phyloP scores from a whole-genome alignment of 495 filamentous ascomycete species.

The Penicillium malachiteum region DNA sequence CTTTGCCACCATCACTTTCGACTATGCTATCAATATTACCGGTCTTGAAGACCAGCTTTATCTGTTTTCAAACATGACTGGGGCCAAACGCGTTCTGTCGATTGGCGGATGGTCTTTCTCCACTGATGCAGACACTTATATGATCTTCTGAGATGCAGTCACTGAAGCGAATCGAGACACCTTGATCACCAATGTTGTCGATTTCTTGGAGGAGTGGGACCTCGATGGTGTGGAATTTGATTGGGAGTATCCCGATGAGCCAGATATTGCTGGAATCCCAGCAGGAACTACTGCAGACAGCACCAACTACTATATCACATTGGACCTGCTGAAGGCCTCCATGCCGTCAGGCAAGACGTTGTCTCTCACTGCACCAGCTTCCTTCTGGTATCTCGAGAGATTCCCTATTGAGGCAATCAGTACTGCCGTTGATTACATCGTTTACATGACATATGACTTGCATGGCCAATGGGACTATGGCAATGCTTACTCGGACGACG shows the following conservation, averaged over 20 bases:
- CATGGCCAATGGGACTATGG: constrained; percentile 21
- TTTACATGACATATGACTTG: constrained; percentile 40
- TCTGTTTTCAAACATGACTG: no score
- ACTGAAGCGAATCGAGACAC: constrained; percentile 31
- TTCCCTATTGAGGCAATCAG: constrained; percentile 28
- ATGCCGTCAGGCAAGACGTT: neutral
- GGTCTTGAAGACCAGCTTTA: constrained; percentile 5
- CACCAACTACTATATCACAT: neutral
- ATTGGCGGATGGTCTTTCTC: constrained; percentile 51
- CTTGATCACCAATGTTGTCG: constrained; percentile 34
- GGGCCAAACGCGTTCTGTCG: constrained; percentile 37
- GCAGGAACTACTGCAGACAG: constrained; percentile 2
- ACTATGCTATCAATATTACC: constrained; percentile 31
- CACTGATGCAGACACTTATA: constrained; percentile 31
- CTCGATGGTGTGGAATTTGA: constrained; percentile 44
- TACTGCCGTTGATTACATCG: constrained; percentile 28
- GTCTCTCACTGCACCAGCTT: constrained; percentile 25
- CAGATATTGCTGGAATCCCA: neutral
- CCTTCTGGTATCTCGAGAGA: constrained; percentile 34
- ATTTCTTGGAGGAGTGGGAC: constrained; percentile 32
- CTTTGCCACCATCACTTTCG: constrained; percentile 37
- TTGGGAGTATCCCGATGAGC: constrained; percentile 40
- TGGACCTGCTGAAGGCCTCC: neutral
- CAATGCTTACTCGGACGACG: neutral
- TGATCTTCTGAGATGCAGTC: constrained; percentile 39